Evolutionary conservation across 169 alveolate species (phyloP), one percentile per base, ranked within the genome.

Genomic region (Theileria equi): DNA sequence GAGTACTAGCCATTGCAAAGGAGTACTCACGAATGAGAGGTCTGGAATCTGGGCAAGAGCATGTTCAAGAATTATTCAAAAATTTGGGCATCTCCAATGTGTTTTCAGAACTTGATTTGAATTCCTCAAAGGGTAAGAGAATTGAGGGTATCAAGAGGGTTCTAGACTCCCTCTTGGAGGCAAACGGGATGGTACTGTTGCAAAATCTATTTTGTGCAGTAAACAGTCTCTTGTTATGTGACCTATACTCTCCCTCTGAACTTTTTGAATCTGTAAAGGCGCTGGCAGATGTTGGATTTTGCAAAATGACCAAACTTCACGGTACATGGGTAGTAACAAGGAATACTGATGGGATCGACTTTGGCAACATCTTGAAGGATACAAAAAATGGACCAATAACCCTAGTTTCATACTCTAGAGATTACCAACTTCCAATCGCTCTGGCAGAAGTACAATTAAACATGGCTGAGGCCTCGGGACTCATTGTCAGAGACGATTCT

Each of bases 401-500:
- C 31, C 29, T 55, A 8, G 31, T 31, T 11, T 45, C 52, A 17
- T 43, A 45, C 21, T 44, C 80, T 1, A 58, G 45, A 26, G 35
- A 23, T 7, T 45, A 47, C 31, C 23, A 40, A 23, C 64, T 76
- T 32, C 32, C 85, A n/a, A 17, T 58, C 2, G 25, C 19, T 3
- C 65, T 66, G 28, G 85, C 85, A 13, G 79, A 63, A 36, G 50
- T 49, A 63, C 32, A 40, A 54, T 40, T 76, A 11, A 23, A 23
- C 34, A 25, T 53, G 32, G 85, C 85, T 0, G 81, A 76, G 60
- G 4, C 26, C 23, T n/a, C 36, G 23, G 85, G 85, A 1, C 48
- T 76, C 8, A 61, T 65, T 7, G 55, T 57, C 11, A 61, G 85
- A 16, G 85, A 76, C 57, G 80, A 76, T 17, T 54, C 58, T n/a